phyloP scores from a whole-genome alignment of 2,329 filamentous ascomycete genomes.

The Scedosporium boydii region DNA sequence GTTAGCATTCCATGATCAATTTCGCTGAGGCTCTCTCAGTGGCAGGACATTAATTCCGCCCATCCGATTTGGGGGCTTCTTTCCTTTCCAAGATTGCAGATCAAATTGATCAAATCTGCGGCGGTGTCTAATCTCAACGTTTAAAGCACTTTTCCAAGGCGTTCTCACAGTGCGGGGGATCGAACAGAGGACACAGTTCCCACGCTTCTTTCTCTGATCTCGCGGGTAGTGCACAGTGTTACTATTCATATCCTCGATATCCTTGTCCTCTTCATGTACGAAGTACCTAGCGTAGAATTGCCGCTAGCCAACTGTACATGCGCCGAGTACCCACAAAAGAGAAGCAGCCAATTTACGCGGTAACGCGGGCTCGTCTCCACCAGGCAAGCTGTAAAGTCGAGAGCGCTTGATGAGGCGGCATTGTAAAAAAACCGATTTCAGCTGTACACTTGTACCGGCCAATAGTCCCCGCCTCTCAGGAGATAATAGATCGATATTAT shows the following conservation, averaged over 20 bases:
- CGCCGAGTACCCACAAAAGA: too few species aligned
- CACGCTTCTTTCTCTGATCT: too few species aligned
- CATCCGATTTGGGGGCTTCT: too few species aligned
- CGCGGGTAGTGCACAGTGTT: background rate
- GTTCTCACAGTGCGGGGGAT: too few species aligned
- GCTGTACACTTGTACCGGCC: background rate
- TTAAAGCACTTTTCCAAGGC: too few species aligned
- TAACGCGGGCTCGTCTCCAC: conserved; percentile 2
- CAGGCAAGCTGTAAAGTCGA: background rate
- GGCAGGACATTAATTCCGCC: too few species aligned
- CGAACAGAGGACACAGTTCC: too few species aligned
- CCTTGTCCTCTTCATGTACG: background rate
- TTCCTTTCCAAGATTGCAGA: too few species aligned
- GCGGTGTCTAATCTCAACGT: too few species aligned
- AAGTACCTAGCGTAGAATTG: background rate
- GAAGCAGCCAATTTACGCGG: conserved; percentile 6
- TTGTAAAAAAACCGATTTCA: conserved; percentile 1
- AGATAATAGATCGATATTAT: background rate
- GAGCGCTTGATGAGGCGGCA: background rate
- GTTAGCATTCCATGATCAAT: too few species aligned
- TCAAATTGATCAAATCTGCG: too few species aligned
- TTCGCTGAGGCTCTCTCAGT: too few species aligned
- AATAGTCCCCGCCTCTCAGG: background rate
- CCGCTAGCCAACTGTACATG: background rate
- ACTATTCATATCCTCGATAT: background rate